phyloP scores from a whole-genome alignment of 2,329 filamentous ascomycete species.

The Fusarium sororula region DNA sequence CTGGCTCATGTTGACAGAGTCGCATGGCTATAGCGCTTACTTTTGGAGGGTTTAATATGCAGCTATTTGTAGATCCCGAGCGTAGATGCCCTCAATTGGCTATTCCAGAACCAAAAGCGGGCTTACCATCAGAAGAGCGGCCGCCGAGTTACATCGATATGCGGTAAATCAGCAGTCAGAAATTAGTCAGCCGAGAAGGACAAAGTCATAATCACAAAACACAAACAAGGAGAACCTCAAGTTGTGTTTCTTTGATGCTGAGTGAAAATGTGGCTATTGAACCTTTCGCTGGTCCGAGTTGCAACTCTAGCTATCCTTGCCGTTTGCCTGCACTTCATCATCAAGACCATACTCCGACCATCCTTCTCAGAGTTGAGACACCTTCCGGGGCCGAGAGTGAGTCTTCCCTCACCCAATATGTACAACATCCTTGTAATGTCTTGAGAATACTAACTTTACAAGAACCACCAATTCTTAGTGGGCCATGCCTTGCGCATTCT shows the following conservation, averaged over 20 bases:
- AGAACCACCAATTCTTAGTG: background rate
- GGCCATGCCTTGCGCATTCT: slow-evolving; percentile 15
- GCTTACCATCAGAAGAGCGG: fast-evolving
- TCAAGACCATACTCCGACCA: background rate
- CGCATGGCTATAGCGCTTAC: background rate
- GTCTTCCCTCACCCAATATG: fast-evolving
- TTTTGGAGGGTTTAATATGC: no score
- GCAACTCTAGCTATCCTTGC: background rate
- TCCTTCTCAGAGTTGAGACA: background rate
- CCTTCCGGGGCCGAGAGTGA: slow-evolving; percentile 11
- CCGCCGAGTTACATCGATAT: background rate
- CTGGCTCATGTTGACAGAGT: background rate
- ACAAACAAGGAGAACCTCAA: fast-evolving
- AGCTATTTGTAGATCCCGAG: background rate
- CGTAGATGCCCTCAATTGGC: background rate
- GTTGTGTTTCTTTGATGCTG: fast-evolving
- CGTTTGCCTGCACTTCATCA: background rate
- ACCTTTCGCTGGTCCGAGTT: fast-evolving
- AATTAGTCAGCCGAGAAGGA: background rate
- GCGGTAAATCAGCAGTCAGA: background rate
- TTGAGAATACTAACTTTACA: fast-evolving
- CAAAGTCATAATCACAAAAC: background rate
- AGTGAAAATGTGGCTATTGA: background rate
- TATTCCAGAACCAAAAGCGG: background rate
- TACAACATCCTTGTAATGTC: fast-evolving